Conservation (phyloP, 2,329 filamentous ascomycete species). For the Hymenoscyphus fraxineus region DNA sequence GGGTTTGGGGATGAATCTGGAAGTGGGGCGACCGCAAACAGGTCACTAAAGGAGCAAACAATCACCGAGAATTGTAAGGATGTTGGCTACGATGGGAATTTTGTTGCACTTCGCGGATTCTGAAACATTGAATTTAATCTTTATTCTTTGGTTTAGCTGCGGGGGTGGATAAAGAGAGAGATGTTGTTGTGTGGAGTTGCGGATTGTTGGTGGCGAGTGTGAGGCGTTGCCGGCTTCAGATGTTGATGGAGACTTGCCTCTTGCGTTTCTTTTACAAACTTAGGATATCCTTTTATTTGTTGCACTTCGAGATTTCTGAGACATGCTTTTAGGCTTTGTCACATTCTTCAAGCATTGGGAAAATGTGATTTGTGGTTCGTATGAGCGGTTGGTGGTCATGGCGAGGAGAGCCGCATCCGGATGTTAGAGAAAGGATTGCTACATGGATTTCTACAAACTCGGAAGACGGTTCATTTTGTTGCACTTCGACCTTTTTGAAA, state of each 20-base stretch:
- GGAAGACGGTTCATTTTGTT: background rate
- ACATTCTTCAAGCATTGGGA: too few species aligned
- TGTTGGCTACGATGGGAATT: background rate
- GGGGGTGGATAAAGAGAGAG: background rate
- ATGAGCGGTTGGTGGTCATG: too few species aligned
- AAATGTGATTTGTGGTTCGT: too few species aligned
- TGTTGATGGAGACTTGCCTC: background rate
- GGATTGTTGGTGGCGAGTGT: background rate
- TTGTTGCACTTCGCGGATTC: background rate
- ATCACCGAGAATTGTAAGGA: background rate
- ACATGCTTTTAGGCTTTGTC: too few species aligned
- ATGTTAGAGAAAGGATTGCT: too few species aligned
- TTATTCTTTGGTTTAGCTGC: background rate
- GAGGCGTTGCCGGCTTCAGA: background rate
- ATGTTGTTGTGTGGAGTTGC: background rate
- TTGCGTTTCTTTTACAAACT: too few species aligned
- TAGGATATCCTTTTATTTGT: too few species aligned
- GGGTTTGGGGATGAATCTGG: background rate
- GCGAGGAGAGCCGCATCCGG: too few species aligned
- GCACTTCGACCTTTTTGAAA: background rate
- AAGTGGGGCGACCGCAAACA: background rate
- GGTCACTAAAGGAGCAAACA: background rate
- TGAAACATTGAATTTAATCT: background rate
- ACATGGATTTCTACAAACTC: background rate
- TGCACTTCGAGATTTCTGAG: too few species aligned